Evolutionary conservation across 192 early-diverging fungal species (phyloP), one percentile per base, ranked within the genome.

Genomic region (Cetraspora pellucida): DNA sequence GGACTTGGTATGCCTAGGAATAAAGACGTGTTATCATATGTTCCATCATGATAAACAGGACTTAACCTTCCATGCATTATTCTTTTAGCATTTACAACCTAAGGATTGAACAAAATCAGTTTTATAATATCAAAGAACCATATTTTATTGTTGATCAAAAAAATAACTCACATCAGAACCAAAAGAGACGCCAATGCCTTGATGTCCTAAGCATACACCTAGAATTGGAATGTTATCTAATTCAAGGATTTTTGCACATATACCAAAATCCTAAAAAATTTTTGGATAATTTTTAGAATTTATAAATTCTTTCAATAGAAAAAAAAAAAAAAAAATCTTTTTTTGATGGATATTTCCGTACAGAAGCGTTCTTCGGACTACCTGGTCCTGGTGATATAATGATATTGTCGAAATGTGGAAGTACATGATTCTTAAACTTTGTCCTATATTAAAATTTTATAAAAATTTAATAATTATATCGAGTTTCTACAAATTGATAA

Each of bases 381-480:
- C 97, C 97, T 3, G 97, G 97, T 0, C 97, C 97, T 16, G 97
- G 97, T 2, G 96, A 97, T 60, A 98, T 94, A 17, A 98, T 88
- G 14, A 97, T 78, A 77, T 90, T 91, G 80, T 98, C 96, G 78
- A 98, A 91, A 65, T 91, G 67, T 0, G 95, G 97, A 23, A 95
- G 75, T 2, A 98, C 87, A 4, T 80, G 47, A 45, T 87, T 77
- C 23, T 85, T 72, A 64, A 92, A 85, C 1, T 85, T 31, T 2
- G 77, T 75, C 92, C 91, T 37, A 21, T 19, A 10, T 47, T 44
- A 16, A 17, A 31, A 21, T 28, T 30, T 0, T 14, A 21, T 57
- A 45, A 17, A 43, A 55, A 10, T 28, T 27, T 11, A 25, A 31
- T 23, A 45, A 57, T 31, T 11, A 6, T 30, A 17, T 44, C n/a